These are phyloP conservation scores for Penicillium sp. DNA, from an alignment of 2,329 filamentous ascomycete genomes.

Conservation along the genomic window DNA sequence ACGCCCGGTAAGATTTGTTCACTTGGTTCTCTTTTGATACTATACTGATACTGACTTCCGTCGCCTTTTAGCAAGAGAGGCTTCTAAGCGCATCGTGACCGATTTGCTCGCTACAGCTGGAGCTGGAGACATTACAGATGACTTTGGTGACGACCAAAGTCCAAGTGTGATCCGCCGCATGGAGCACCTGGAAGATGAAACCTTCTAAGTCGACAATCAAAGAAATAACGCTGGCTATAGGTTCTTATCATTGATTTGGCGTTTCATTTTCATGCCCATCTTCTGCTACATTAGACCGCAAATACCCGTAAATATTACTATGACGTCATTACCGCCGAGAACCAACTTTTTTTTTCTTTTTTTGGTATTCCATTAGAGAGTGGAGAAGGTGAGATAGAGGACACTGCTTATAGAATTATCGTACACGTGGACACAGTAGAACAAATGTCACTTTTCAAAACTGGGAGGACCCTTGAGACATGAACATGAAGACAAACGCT, in stretches of 20 bases:
- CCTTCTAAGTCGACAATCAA: slow-evolving; percentile 32
- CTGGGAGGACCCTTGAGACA: neutral
- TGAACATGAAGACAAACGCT: slow-evolving; percentile 8
- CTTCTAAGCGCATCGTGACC: slow-evolving; percentile 48
- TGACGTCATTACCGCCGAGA: neutral
- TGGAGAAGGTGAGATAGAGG: slow-evolving; percentile 7
- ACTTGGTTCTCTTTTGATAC: neutral
- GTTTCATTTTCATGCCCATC: neutral
- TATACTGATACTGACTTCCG: neutral
- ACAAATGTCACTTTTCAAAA: slow-evolving; percentile 12
- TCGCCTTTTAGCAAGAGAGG: slow-evolving; percentile 43
- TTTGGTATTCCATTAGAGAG: slow-evolving; percentile 2
- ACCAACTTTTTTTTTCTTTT: neutral
- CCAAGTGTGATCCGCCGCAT: slow-evolving; percentile 45
- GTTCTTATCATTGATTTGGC: neutral
- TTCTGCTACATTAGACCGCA: neutral
- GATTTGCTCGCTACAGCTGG: slow-evolving; percentile 48
- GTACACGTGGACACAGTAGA: slow-evolving; percentile 12
- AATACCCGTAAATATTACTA: neutral
- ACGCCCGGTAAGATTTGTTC: slow-evolving; percentile 42
- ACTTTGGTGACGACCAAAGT: slow-evolving; percentile 39
- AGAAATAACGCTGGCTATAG: neutral
- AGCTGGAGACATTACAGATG: slow-evolving; percentile 38
- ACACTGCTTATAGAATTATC: slow-evolving; percentile 8
- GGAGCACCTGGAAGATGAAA: slow-evolving; percentile 45